Percentiles rank a stretch among this genome's conserved stretches.
These are phyloP conservation scores for Yueomyces sinensis DNA, from an alignment of 805 yeast genomes.

Conservation along the genomic window DNA sequence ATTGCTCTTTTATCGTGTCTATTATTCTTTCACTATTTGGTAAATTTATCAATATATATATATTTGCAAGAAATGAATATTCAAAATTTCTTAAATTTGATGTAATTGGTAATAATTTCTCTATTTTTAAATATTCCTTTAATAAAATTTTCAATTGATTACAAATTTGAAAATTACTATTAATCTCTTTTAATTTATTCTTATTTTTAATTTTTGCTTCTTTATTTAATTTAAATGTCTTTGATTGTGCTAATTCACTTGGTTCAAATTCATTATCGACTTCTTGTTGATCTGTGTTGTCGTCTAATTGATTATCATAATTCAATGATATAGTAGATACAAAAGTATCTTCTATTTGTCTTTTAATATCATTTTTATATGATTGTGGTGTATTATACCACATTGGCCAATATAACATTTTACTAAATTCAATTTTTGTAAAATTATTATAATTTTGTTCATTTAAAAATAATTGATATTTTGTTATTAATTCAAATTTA, in stretches of 20 bases:
- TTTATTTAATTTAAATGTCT: constrained; percentile 16
- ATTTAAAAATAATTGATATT: constrained; percentile 44
- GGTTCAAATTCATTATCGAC: constrained; percentile 2
- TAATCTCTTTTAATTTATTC: constrained; percentile 12
- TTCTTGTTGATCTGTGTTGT: constrained; percentile 2
- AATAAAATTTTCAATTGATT: constrained; percentile 8
- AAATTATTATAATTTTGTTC: constrained; percentile 45
- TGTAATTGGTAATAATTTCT: background rate
- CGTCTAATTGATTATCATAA: constrained; percentile 1
- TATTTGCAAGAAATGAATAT: constrained; percentile 11
- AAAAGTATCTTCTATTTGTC: constrained; percentile 7
- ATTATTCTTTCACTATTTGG: constrained; percentile 12
- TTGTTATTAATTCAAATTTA: constrained; percentile 34
- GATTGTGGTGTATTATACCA: constrained; percentile 51
- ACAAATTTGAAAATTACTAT: constrained; percentile 10
- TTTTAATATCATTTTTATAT: constrained; percentile 8
- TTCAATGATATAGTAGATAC: background rate
- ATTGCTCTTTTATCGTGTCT: constrained; percentile 5
- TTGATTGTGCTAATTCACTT: constrained; percentile 16
- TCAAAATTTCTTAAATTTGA: background rate
- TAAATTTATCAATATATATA: constrained; percentile 13
- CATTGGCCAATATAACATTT: constrained; percentile 55
- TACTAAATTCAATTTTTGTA: constrained; percentile 40
- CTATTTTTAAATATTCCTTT: constrained; percentile 2
- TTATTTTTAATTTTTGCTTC: constrained; percentile 9